Evolutionary conservation across 306 rosid genomes (phyloP).

Genomic region (Sophora flavescens): DNA sequence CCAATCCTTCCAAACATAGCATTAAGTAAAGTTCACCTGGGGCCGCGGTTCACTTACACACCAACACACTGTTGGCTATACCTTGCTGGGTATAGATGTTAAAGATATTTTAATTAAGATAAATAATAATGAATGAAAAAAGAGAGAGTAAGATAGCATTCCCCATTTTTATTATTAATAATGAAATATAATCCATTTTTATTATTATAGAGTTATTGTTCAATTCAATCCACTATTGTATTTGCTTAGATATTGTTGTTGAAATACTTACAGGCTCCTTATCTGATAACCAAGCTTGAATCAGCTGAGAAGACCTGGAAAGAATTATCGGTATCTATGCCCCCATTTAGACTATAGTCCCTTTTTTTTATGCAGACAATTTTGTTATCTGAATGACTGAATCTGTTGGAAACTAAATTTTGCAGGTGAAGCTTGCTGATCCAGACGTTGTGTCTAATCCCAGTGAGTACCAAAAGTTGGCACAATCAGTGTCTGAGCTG

Average conservation of each 20-base stretch:
- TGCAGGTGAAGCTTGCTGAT: slow-evolving; percentile 93
- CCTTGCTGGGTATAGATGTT: too few species aligned
- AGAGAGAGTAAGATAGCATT: too few species aligned
- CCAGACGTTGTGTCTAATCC: slow-evolving; percentile 87
- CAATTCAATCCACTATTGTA: slow-evolving; percentile 3
- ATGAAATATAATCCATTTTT: background rate
- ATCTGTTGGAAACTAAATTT: background rate
- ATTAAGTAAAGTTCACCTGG: too few species aligned
- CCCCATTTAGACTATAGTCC: background rate
- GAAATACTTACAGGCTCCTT: slow-evolving; percentile 78
- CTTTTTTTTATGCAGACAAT: background rate
- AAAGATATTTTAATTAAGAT: too few species aligned
- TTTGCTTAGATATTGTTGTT: slow-evolving; percentile 24
- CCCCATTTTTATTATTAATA: background rate
- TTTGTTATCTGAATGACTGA: slow-evolving; percentile 1
- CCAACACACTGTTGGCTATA: too few species aligned
- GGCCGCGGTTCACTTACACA: too few species aligned
- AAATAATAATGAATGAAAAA: too few species aligned
- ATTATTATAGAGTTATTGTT: background rate
- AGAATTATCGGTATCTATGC: slow-evolving; percentile 78
- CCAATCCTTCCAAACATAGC: too few species aligned
- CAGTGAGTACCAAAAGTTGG: slow-evolving; percentile 88
- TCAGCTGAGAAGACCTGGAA: slow-evolving; percentile 98
- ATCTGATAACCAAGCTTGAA: slow-evolving; percentile 82
- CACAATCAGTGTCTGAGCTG: slow-evolving; percentile 93